Base-by-base conservation (phyloP, 108 stramenopile genomes). In the Fragilariopsis cylindrus region DNA sequence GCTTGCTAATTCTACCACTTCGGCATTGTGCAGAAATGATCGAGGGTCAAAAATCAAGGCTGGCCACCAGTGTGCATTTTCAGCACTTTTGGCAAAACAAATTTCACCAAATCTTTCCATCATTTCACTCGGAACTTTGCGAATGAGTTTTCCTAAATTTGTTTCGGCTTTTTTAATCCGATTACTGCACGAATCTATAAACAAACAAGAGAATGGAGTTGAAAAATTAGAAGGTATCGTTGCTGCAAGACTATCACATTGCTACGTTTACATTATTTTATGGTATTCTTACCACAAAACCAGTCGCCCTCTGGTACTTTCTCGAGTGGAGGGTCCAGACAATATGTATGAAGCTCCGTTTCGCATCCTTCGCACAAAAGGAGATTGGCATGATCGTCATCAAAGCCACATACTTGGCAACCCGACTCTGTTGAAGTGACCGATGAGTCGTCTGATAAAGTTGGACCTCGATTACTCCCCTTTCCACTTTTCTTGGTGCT, bases 321-420 rank as follows among this genome's bases (percentile, higher is more conserved):
- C 40, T 74, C 60, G 71, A 91, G 46, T 16, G 86, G 84, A 54
- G 89, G 89, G 9, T 73, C 74, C 56, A 91, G 57, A 68, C 90
- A 91, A 60, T 91, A 91, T 0, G 81, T 87, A 60, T 91, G 90
- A 72, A 85, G 85, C 67, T 91, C 90, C 69, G 76, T 86, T 67
- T 87, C 85, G 73, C 90, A 91, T n/a, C 77, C 72, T 67, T 91
- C 90, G 65, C 90, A 91, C 11, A 91, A 66, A 8, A 91, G 65
- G 49, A 91, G 73, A 79, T 87, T 85, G 1, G 77, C 79, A 64
- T 91, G 90, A 77, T 91, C 85, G 55, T 83, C 78, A 71, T 91
- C 90, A n/a, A 56, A 57, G 19, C 77, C 74, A 56, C 90, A 91
- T 11, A 83, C 69, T 21, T 48, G 73, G 67, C 90, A 91, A 8